A percentile compares a stretch with the other conserved stretches of the same genome.
Conservation (phyloP, 2,329 filamentous ascomycete species). For the Thermomyces lanuginosus region DNA sequence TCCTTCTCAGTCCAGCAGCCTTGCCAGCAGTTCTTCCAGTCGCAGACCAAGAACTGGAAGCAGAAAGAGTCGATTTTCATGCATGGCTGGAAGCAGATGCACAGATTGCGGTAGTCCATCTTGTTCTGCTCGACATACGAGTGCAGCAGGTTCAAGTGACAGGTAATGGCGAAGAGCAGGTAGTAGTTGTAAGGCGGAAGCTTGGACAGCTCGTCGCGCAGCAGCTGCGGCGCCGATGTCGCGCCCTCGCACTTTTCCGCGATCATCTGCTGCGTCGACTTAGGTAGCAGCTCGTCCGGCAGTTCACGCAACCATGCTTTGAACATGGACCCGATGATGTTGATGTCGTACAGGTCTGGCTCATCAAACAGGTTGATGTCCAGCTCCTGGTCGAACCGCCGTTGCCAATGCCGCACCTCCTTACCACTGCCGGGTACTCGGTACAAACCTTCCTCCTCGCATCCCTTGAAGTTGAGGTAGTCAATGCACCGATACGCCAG, state of each 20-base stretch:
- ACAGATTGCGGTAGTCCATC: constrained; percentile 92
- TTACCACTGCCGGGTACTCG: constrained; percentile 79
- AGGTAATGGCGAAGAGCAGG: constrained; percentile 90
- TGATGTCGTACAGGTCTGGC: constrained; percentile 81
- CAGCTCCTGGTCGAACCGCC: constrained; percentile 72
- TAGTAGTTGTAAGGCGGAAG: constrained; percentile 97
- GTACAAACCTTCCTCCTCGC: constrained; percentile 85
- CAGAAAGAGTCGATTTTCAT: constrained; percentile 92
- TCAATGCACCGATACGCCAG: constrained; percentile 93
- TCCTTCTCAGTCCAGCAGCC: constrained; percentile 81
- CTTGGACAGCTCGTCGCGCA: constrained; percentile 82
- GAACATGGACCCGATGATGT: constrained; percentile 89
- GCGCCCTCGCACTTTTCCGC: constrained; percentile 63
- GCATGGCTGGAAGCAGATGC: constrained; percentile 92
- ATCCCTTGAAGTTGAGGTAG: constrained; percentile 87
- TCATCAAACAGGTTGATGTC: constrained; percentile 86
- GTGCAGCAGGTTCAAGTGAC: constrained; percentile 78
- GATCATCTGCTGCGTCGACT: constrained; percentile 63
- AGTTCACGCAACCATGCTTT: constrained; percentile 91
- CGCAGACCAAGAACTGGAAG: constrained; percentile 86
- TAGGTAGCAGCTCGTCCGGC: constrained; percentile 88
- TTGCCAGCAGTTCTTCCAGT: constrained; percentile 96
- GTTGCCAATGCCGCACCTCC: constrained; percentile 86
- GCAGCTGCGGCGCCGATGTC: constrained; percentile 63
- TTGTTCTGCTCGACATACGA: constrained; percentile 92